Evolutionary conservation across 805 yeast genomes (phyloP), one percentile per base, ranked within the genome.

Genomic region (Danielozyma ontarioensis): DNA sequence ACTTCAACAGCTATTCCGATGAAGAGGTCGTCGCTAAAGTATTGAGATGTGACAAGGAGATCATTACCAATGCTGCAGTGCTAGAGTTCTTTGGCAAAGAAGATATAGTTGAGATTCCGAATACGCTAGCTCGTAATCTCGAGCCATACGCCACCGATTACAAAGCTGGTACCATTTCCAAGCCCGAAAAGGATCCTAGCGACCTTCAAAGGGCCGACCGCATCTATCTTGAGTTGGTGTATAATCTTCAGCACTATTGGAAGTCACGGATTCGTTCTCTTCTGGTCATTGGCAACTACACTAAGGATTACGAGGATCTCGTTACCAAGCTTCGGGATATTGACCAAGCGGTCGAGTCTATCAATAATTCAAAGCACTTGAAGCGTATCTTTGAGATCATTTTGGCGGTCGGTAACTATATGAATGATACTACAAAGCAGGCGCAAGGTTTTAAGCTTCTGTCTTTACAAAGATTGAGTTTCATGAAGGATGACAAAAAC

Each of bases 391-490:
- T 83, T 39, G 78, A 74, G 40, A 74, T 83, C 27, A 80, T 83
- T 39, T 73, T 80, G 43, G 78, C 79, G 11, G 75, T 83, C 36
- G 94, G 93, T 40, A 83, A 83, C 46, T 82, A 74, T 45, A 83
- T 83, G 93, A 83, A 83, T 51, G 87, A 80, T 46, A 57, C 68
- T 5, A 66, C 80, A 3, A 83, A 79, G 46, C 72, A 73, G 41
- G 88, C 85, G 0, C 66, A 67, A 22, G 94, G 94, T 14, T 82
- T 83, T 56, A 80, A 74, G 46, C 62, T 83, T 37, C 71, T 79
- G 28, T 80, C 90, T 0, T 64, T 83, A 37, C 84, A 74, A 45
- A 68, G 87, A 50, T 64, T 83, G 40, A 74, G 78, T 23, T 83
- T 82, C 53, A 74, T 83, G 64, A 83, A 83, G 60, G 83, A 80